Base-by-base conservation (phyloP, 169 alveolate species). In the Plasmodium malariae region DNA sequence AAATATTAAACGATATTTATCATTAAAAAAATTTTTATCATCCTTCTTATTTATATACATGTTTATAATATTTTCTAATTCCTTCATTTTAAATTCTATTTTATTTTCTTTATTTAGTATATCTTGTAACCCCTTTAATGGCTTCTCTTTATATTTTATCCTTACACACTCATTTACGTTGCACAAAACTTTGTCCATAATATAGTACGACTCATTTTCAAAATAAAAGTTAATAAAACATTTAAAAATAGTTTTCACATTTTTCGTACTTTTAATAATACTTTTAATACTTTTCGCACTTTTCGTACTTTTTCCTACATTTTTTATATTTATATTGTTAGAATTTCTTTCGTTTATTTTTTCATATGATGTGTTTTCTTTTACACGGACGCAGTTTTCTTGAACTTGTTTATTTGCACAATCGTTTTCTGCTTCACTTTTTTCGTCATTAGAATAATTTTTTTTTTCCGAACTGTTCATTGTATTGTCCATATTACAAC, bases 181-280 rank as follows among this genome's bases (percentile, higher is more conserved):
- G 40, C 69, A 37, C 24, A 71, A 48, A 68, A 88, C 74, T 37
- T 34, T 26, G 32, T 88, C 85, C 51, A 67, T 45, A 24, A 80
- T 71, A 26, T 76, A 59, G 28, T 60, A 68, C 24, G 73, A 65
- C 40, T 26, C 88, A 68, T 88, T 72, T 73, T 80, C 90, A 37
- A 67, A 80, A 51, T 80, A 88, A 65, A 68, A 74, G 19, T 55
- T 45, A 14, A 62, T 36, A 48, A 78, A 63, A 34, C 54, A 43
- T 36, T 59, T 69, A 37, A 60, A 24, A 36, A 67, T 43, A 12
- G 45, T 34, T 17, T 32, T 57, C 26, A 60, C n/a, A 34, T 54
- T 65, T 57, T n/a, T n/a, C n/a, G n/a, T n/a, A 26, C 11, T 67
- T n/a, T 49, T 49, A 26, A 36, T 62, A 40, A 36, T 40, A 62